Evolutionary conservation across 2,329 filamentous ascomycete species (phyloP).

Genomic region (Aspergillus tamarii): DNA sequence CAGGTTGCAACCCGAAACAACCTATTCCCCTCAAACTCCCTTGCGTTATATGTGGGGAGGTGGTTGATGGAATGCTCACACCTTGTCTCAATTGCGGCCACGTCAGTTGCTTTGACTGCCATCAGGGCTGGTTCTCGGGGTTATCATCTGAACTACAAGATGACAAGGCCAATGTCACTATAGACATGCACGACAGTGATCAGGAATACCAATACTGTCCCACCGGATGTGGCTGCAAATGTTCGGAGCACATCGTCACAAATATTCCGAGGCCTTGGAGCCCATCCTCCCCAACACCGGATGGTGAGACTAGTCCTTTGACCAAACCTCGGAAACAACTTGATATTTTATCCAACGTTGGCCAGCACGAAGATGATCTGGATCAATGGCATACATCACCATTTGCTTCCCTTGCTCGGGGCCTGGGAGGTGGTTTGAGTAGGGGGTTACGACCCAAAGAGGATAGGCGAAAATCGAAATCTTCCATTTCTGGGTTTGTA

Average conservation of each 20-base stretch:
- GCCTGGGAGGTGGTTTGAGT: slow-evolving; percentile 47
- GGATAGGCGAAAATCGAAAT: slow-evolving; percentile 32
- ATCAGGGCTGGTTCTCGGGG: slow-evolving; percentile 45
- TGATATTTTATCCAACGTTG: slow-evolving; percentile 20
- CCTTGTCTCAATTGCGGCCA: slow-evolving; percentile 54
- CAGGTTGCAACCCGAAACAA: slow-evolving; percentile 39
- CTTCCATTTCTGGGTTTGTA: slow-evolving; percentile 20
- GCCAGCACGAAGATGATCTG: slow-evolving; percentile 39
- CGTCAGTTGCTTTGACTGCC: slow-evolving; percentile 50
- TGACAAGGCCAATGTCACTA: slow-evolving; percentile 18
- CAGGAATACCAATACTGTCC: slow-evolving; percentile 41
- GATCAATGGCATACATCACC: slow-evolving; percentile 42
- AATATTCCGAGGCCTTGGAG: slow-evolving; percentile 36
- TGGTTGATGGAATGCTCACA: slow-evolving; percentile 48
- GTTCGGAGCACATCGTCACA: slow-evolving; percentile 42
- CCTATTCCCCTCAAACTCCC: slow-evolving; percentile 39
- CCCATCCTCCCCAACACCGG: slow-evolving; percentile 19
- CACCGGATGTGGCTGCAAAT: slow-evolving; percentile 53
- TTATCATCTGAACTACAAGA: slow-evolving; percentile 11
- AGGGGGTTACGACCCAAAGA: slow-evolving; percentile 41
- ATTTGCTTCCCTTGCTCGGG: slow-evolving; percentile 45
- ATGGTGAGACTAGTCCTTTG: slow-evolving; percentile 24
- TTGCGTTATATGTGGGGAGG: slow-evolving; percentile 49
- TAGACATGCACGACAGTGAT: slow-evolving; percentile 17
- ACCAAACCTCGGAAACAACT: slow-evolving; percentile 22